Evolutionary conservation across 192 early-diverging fungal species (phyloP).

Genomic region (Entomortierella beljakovae): DNA sequence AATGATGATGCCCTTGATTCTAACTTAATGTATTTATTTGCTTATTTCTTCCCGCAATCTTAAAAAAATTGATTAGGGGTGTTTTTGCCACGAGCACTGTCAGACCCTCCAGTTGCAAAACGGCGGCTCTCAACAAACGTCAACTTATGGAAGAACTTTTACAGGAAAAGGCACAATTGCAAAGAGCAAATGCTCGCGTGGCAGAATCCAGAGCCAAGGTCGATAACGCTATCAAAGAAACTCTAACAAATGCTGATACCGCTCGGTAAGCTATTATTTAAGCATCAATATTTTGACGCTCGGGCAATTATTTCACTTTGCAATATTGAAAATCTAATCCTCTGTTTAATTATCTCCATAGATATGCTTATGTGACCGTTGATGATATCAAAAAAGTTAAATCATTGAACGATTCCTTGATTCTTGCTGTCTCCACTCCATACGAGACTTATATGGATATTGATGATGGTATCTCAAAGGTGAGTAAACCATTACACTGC

Average conservation of each 20-base stretch:
- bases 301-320: background rate
- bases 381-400: slow-evolving; percentile 49
- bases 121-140: slow-evolving; percentile 15
- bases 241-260: slow-evolving; percentile 43
- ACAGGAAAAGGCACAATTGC: slow-evolving; percentile 30
- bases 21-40: background rate
- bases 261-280: slow-evolving; percentile 16
- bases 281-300: background rate
- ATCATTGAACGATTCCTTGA: slow-evolving; percentile 45
- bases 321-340: background rate
- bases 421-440: slow-evolving; percentile 41
- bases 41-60: slow-evolving; percentile 6
- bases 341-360: background rate
- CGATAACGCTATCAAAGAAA: slow-evolving; percentile 31
- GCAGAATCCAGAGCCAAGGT: slow-evolving; percentile 26
- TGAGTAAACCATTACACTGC: slow-evolving; percentile 11
- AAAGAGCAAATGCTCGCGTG: slow-evolving; percentile 27
- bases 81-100: slow-evolving; percentile 7
- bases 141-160: slow-evolving; percentile 37
- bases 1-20: slow-evolving; percentile 6
- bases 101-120: slow-evolving; percentile 18
- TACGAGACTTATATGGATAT: slow-evolving; percentile 49
- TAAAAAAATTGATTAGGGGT: slow-evolving; percentile 28
- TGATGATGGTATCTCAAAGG: slow-evolving; percentile 25
- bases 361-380: slow-evolving; percentile 44